A percentile compares a stretch with the other conserved stretches of the same genome.
Conservation (phyloP, 2,329 filamentous ascomycete species). For the Macrophomina tecta region DNA sequence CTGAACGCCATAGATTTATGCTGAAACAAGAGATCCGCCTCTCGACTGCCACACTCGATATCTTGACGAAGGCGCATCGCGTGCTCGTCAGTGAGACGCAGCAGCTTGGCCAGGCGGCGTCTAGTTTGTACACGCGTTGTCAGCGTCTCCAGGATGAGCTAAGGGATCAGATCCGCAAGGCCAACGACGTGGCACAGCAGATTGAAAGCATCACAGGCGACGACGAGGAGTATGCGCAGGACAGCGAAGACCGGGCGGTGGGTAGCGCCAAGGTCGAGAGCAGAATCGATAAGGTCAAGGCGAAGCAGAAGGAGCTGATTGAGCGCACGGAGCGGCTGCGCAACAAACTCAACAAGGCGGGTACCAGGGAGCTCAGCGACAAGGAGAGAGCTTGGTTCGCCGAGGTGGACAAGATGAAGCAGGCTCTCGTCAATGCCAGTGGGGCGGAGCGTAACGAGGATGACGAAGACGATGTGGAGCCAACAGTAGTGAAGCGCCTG, state of each 20-base stretch:
- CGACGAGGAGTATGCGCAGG: conserved; percentile 55
- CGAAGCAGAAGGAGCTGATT: conserved; percentile 63
- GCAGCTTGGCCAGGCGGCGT: conserved; percentile 70
- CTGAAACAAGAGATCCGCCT: conserved; percentile 72
- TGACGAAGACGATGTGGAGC: conserved; percentile 40
- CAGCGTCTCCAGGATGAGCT: conserved; percentile 72
- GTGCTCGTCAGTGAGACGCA: conserved; percentile 73
- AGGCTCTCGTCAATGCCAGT: conserved; percentile 45
- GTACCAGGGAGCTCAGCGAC: conserved; percentile 60
- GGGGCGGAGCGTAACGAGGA: conserved; percentile 23
- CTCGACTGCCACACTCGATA: conserved; percentile 71
- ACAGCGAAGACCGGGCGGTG: conserved; percentile 52
- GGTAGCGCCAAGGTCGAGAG: conserved; percentile 65
- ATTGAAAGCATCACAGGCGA: conserved; percentile 71
- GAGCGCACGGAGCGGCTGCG: conserved; percentile 66
- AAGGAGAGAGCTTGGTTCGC: conserved; percentile 66
- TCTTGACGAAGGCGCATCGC: conserved; percentile 76
- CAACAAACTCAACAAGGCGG: conserved; percentile 53
- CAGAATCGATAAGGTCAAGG: conserved; percentile 61
- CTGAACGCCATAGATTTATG: conserved; percentile 65
- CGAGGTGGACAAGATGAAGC: conserved; percentile 56
- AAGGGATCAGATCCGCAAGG: conserved; percentile 69
- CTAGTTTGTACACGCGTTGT: conserved; percentile 75
- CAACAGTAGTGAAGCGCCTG: conserved; percentile 56
- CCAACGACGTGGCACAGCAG: conserved; percentile 67